Evolutionary conservation across 345 rosid genomes (phyloP).

Genomic region (Boechera divaricarpa): DNA sequence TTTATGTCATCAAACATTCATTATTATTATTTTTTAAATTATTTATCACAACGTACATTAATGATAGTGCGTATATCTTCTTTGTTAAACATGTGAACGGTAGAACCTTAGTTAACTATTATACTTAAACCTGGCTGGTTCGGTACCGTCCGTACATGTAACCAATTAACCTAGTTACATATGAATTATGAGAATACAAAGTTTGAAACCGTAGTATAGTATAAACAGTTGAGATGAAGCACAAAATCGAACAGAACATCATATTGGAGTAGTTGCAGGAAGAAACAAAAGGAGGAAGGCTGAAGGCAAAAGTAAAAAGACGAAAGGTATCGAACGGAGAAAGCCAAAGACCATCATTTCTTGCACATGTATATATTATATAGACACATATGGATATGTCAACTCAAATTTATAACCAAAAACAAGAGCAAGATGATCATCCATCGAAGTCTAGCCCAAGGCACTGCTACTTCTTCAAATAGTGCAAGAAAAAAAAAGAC

Average conservation of each 20-base stretch:
- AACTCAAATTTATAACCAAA: constrained; percentile 27
- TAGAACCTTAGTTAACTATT: too few relatives aligned
- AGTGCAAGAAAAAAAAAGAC: background rate
- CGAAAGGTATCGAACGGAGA: constrained; percentile 11
- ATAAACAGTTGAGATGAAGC: constrained; percentile 1
- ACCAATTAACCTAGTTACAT: background rate
- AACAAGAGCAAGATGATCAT: constrained; percentile 33
- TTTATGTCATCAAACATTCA: background rate
- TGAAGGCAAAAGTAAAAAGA: constrained; percentile 28
- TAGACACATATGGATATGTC: background rate
- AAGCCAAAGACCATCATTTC: constrained; percentile 29
- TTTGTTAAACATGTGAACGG: too few relatives aligned
- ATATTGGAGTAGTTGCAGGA: constrained; percentile 22
- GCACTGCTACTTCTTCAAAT: constrained; percentile 27
- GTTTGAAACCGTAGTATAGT: background rate
- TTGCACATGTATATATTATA: background rate
- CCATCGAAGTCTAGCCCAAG: constrained; percentile 30
- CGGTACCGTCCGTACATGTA: background rate
- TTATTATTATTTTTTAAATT: too few relatives aligned
- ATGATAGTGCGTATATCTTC: too few relatives aligned
- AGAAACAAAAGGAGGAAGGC: constrained; percentile 22
- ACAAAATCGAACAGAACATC: background rate
- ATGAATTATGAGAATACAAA: background rate
- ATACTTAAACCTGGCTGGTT: too few relatives aligned
- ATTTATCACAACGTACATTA: too few relatives aligned